Evolutionary conservation across 2,329 filamentous ascomycete species (phyloP), one percentile per base, ranked within the genome.

Genomic region (Xylariales sp.): DNA sequence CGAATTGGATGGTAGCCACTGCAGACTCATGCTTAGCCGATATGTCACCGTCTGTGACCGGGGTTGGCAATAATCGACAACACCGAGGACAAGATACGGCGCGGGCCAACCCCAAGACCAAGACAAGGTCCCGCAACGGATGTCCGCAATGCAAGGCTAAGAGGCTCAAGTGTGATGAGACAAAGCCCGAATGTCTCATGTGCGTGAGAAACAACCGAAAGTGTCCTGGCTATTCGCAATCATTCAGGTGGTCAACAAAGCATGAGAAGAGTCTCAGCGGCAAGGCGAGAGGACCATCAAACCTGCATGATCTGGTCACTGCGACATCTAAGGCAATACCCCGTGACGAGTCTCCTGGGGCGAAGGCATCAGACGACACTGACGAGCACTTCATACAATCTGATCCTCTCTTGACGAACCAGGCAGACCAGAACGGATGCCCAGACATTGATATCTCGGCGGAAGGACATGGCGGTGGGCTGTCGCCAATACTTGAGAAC

Each of bases 231-330:
- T 61, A 60, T 39, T 49, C 48, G 10, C 53, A 59, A 16, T 57
- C 59, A 15, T 56, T 67, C 32, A 62, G 61, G 27, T 68, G 65
- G 65, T 67, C 65, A 0, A 66, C 64, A 46, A 68, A 68, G 32
- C 62, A 68, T 42, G 64, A 67, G 51, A 56, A 48, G 38, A 43
- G 35, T 20, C 19, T 39, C 40, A 12, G 32, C 15, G 33, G 31
- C 27, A 44, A 31, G n/a, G 32, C 40, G 22, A 38, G 20, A 24
- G 40, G 43, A 11, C 36, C 40, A 18, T 27, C 46, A 28, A 40
- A 46, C 16, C 31, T 46, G 31, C 46, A 39, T 20, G 41, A 39
- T 20, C 32, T 38, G 19, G 39, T 45, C 21, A 42, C 27, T 15
- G 43, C 38, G 16, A 46, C 44, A 8, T 44, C 46, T 19, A 44